phyloP scores from a whole-genome alignment of 129 eudicot species.

The Lactuca saligna region DNA sequence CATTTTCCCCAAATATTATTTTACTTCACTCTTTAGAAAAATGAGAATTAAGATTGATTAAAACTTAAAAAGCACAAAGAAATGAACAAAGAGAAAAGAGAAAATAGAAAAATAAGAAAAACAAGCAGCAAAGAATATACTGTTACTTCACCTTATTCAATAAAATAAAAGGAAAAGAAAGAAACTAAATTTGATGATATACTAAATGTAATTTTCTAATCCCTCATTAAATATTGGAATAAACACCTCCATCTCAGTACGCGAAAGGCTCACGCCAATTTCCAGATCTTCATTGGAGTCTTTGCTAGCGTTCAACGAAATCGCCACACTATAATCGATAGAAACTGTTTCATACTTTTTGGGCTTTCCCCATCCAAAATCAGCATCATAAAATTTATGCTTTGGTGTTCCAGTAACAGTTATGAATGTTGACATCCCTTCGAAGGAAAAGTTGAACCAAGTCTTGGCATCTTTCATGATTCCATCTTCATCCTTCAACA shows the following conservation, averaged over 20 bases:
- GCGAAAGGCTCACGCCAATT: neutral
- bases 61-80: too few relatives aligned
- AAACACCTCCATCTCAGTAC: neutral
- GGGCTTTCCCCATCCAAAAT: constrained; percentile 25
- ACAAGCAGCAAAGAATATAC: too few relatives aligned
- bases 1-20: too few relatives aligned
- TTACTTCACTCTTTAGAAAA: too few relatives aligned
- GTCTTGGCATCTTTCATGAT: neutral
- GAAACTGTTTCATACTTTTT: constrained; percentile 7
- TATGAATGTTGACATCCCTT: neutral
- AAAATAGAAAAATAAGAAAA: too few relatives aligned
- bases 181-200: too few relatives aligned
- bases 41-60: too few relatives aligned
- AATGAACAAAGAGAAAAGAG: too few relatives aligned
- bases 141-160: too few relatives aligned
- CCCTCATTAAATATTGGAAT: too few relatives aligned
- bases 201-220: too few relatives aligned
- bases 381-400: neutral
- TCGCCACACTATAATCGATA: neutral
- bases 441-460: neutral
- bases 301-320: neutral
- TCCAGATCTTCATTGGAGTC: neutral
- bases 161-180: too few relatives aligned
- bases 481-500: neutral
- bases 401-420: constrained; percentile 11